These are phyloP conservation scores for Xylaria hypoxylon DNA, from an alignment of 2,329 filamentous ascomycete genomes.

Conservation along the genomic window DNA sequence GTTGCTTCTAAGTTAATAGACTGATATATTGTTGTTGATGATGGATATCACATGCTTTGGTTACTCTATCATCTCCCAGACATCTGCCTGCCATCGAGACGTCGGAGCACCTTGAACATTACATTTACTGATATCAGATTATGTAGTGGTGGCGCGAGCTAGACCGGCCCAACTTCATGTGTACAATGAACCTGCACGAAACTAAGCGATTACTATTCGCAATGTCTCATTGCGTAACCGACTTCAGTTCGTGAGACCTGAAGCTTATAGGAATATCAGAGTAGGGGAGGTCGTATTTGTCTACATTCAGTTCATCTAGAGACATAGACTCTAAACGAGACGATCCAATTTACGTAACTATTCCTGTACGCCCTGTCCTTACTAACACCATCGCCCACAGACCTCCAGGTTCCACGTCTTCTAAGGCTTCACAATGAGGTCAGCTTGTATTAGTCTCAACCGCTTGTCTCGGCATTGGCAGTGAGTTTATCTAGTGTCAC, in stretches of 20 bases:
- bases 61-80: background rate
- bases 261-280: background rate
- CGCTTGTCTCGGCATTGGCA: no score
- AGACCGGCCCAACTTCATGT: conserved; percentile 39
- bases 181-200: conserved; percentile 39
- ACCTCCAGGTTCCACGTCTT: background rate
- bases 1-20: background rate
- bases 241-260: background rate
- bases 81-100: background rate
- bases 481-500: background rate
- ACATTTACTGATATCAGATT: conserved; percentile 10
- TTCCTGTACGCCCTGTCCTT: no score
- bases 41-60: background rate
- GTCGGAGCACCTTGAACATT: background rate
- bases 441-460: no score
- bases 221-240: conserved; percentile 28
- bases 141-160: conserved; percentile 28
- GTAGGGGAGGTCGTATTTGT: background rate
- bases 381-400: no score
- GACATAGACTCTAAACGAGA: background rate
- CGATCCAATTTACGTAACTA: no score
- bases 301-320: background rate
- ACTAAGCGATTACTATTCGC: conserved; percentile 40
- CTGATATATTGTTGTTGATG: background rate
- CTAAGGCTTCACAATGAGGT: background rate